Evolutionary conservation across 1,284 basidiomycete genomes (phyloP), one percentile per base, ranked within the genome.

Genomic region (Cutaneotrichosporon mucoides): DNA sequence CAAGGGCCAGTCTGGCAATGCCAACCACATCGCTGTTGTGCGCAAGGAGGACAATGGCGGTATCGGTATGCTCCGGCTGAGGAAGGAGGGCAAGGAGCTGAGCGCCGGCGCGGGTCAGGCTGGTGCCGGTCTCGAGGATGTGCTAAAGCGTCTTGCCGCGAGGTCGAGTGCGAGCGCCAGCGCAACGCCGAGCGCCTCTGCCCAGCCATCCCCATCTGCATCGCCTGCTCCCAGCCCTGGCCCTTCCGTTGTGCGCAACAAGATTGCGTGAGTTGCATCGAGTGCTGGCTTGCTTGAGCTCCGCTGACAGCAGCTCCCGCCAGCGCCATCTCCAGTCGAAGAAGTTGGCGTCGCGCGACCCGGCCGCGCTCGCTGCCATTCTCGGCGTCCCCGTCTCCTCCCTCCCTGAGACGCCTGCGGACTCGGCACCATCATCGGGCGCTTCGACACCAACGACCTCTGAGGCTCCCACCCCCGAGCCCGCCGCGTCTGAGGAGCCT

Each of bases 331-430:
- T 77, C 24, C 60, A 67, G 41, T 68, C 75, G 11, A 79, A 79
- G 61, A 66, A 71, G 33, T 61, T 76, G 38, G 77, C 75, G 9
- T 73, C 75, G 3, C 68, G 67, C 34, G 75, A 73, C 8, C 73
- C 77, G 2, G 74, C 76, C n/a, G 77, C 77, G 0, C 68, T 79
- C 36, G 77, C 77, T 8, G 77, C 76, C 55, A 79, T 79, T 37
- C 72, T 79, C 7, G 77, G 77, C 37, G 72, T 79, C 6, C 68
- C 76, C 4, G 55, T 73, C 5, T 68, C 71, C 1, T 73, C 73
- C 11, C 66, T 75, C 13, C 68, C 72, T 6, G 36, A 67, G 3
- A 67, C 69, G 10, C 54, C 64, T 7, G 44, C 61, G 2, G 37
- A 56, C 16, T 56, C 61, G 5, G 40, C 63, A 1, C 53, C 65